Conservation (phyloP, 2,329 filamentous ascomycete species). For the Drechslera avenae region DNA sequence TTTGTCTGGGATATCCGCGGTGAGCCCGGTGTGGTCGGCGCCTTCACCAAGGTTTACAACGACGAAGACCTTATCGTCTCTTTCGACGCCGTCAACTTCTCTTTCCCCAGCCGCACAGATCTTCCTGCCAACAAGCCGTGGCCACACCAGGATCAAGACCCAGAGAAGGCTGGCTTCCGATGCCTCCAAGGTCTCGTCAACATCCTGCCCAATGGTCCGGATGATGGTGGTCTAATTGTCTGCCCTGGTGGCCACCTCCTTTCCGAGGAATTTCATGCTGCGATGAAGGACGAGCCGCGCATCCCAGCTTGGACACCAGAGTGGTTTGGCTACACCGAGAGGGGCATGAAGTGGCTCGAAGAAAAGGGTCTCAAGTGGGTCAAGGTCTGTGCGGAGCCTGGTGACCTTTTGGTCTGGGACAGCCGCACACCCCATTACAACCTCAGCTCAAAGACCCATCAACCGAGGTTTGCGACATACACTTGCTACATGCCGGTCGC, state of each 20-base stretch:
- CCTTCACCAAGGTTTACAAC: slow-evolving; percentile 38
- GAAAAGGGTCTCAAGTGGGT: slow-evolving; percentile 46
- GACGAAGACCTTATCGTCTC: slow-evolving; percentile 46
- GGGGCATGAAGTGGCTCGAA: slow-evolving; percentile 51
- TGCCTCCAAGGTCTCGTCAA: slow-evolving; percentile 61
- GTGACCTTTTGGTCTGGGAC: slow-evolving; percentile 41
- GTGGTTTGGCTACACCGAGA: slow-evolving; percentile 44
- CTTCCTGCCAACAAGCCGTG: slow-evolving; percentile 38
- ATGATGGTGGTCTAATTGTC: slow-evolving; percentile 48
- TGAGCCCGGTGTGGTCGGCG: slow-evolving; percentile 46
- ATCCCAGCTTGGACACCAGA: slow-evolving; percentile 40
- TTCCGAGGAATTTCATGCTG: slow-evolving; percentile 39
- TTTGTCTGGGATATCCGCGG: slow-evolving; percentile 50
- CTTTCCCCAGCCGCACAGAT: slow-evolving; percentile 35
- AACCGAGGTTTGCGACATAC: slow-evolving; percentile 39
- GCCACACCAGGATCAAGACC: slow-evolving; percentile 44
- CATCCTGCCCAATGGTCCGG: slow-evolving; percentile 44
- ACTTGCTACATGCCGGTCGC: slow-evolving; percentile 46
- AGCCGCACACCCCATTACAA: slow-evolving; percentile 3
- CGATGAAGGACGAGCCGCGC: slow-evolving; percentile 30
- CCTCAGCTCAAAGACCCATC: slow-evolving; percentile 31
- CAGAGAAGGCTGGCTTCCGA: slow-evolving; percentile 52
- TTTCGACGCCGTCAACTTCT: slow-evolving; percentile 49
- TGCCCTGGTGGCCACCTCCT: slow-evolving; percentile 40
- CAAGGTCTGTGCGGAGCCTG: slow-evolving; percentile 52